Conservation (phyloP, 2,329 filamentous ascomycete genomes). For the Ceratocystis eucalypticola region DNA sequence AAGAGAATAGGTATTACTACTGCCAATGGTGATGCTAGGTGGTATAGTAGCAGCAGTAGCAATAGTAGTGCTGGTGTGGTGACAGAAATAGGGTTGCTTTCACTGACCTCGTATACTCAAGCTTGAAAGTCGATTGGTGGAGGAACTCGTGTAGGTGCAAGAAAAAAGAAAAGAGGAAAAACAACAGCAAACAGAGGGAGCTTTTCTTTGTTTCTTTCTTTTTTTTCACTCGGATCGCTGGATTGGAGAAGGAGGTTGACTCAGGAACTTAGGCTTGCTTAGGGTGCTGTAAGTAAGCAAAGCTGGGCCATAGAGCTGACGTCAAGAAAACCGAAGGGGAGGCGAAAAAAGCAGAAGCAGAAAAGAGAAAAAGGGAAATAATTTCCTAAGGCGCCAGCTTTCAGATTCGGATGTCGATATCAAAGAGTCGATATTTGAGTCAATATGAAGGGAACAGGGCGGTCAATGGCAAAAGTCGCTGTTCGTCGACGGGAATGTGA, state of each 20-base stretch:
- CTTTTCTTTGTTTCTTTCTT: not conserved
- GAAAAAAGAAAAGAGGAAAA: not conserved
- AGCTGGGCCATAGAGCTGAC: not conserved
- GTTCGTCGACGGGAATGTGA: not conserved
- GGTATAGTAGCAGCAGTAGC: not conserved
- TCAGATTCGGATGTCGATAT: constrained; percentile 1
- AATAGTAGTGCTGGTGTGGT: not conserved
- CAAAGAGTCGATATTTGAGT: constrained; percentile 1
- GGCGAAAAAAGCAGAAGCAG: not conserved
- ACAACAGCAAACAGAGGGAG: not conserved
- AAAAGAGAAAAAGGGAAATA: not conserved
- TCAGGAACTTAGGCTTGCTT: not conserved
- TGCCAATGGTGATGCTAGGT: not conserved
- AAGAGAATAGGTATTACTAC: not conserved
- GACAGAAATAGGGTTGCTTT: not conserved
- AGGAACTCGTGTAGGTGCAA: not conserved
- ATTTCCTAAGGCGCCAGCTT: not conserved
- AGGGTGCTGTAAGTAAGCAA: not conserved
- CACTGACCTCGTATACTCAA: constrained; percentile 3
- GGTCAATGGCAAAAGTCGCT: not conserved
- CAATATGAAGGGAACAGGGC: not conserved
- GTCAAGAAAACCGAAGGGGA: not conserved
- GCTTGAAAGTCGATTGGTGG: not conserved
- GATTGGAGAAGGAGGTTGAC: not conserved
- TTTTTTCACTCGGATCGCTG: not conserved